Base-by-base conservation (phyloP, 768 basidiomycete genomes). In the Tremella fuciformis region DNA sequence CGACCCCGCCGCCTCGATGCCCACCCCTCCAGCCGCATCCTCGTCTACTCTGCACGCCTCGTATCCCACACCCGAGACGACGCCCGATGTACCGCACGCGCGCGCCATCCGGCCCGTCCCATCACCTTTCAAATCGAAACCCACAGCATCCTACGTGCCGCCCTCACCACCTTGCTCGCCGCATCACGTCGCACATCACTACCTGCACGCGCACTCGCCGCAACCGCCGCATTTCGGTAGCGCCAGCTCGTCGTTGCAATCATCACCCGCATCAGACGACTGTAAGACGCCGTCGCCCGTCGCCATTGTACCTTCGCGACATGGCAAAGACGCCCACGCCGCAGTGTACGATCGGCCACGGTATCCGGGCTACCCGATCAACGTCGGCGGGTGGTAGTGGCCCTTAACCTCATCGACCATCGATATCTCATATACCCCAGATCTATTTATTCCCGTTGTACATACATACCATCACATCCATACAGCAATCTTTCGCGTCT, bases 241-340 rank as follows among this genome's bases (percentile, higher is more conserved):
- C 24, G 68, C 71, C 50, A 63, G 57, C 48, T 68, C 66, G 13
- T 73, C 71, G 13, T 58, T 73, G n/a, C 62, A 51, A 40, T 73
- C 71, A 3, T 73, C 71, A 52, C 71, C 71, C 9, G 71, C 69
- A 19, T 65, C 63, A 11, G 71, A 73, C 42, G 69, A 73, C 57
- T 73, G 71, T 52, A 70, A 69, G 40, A 73, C 71, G 3, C 71
- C 71, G 15, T 70, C 69, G 11, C 71, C 71, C 34, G 59, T 73
- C 50, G 66, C 71, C 22, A 52, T 73, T 18, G 60, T 60, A 11
- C 37, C 54, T 15, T 44, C 57, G 11, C 51, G 51, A 38, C 26
- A 39, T 24, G 38, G 51, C 38, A 52, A 52, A 21, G 51, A 34
- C 29, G 51, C 22, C 42, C 29, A 34, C 29, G 29, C 29, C 29